Base-by-base conservation (phyloP, 345 rosid species). In the Citrus mangshanensis region DNA sequence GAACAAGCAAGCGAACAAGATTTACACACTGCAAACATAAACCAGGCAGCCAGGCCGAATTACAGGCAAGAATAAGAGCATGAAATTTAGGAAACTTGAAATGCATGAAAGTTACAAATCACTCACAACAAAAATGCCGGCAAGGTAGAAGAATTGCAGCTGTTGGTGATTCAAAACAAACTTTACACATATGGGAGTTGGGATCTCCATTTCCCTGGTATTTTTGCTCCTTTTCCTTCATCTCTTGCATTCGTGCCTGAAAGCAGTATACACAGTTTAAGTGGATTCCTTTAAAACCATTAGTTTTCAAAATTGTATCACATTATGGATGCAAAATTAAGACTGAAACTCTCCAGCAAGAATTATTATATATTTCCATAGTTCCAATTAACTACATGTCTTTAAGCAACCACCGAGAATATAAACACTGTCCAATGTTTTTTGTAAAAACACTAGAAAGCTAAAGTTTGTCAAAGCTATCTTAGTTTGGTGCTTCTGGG, bases 71-170 rank as follows among this genome's bases (percentile, higher is more conserved):
- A 72, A 62, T 49, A 28, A 7, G 21, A 18, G 14, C 60, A 54
- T 40, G 40, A 80, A 24, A 4, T 19, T 9, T 25, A 70, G 70
- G 32, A 59, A 62, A 16, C 16, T 40, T 72, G 21, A 61, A 51
- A 9, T 75, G 56, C 16, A 42, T 55, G 68, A 67, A 65, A 67
- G 58, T 38, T 54, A 64, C 30, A 54, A 73, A 63, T 21, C 77
- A 87, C 99, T 91, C 87, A 96, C 98, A 83, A 83, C 98, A 94
- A 91, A 96, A 96, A 93, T 96, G 99, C 73, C 98, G 93, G 81
- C 99, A 96, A 68, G 99, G 99, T 76, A 96, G 98, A 82, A 96
- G 91, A 87, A 96, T 93, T 70, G 99, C 94, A 55, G 99, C 98
- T 1, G 99, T 96, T 72, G 94, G 85, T 69, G 98, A 93, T 78